Conservation (phyloP, 2,329 filamentous ascomycete genomes). For the Pseudophaeomoniella oleicola region DNA sequence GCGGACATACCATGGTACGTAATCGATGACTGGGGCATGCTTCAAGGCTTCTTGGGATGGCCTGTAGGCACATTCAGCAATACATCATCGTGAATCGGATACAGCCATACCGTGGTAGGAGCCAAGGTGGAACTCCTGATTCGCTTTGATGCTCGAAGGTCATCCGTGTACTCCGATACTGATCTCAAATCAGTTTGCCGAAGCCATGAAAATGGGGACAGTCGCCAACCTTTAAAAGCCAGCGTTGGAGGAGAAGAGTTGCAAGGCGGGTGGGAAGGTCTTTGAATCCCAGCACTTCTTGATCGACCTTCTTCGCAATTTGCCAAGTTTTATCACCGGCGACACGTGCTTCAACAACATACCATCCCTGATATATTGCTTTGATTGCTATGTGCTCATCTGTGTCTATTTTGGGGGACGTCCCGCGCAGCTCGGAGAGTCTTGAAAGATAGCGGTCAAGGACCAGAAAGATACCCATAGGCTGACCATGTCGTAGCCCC, state of each 20-base stretch:
- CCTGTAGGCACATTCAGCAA: background rate
- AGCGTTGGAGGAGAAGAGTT: background rate
- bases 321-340: background rate
- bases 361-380: background rate
- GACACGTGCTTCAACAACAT: background rate
- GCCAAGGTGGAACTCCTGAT: background rate
- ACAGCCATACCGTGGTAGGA: background rate
- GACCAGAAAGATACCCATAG: too few relatives aligned
- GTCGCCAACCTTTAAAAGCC: background rate
- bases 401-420: too few relatives aligned
- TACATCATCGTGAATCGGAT: background rate
- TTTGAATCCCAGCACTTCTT: background rate
- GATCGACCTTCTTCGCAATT: background rate
- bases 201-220: background rate
- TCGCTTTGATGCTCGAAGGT: too few relatives aligned
- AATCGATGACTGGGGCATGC: background rate
- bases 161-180: too few relatives aligned
- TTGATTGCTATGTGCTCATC: background rate
- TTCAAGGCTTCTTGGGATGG: background rate
- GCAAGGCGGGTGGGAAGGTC: background rate
- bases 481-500: too few relatives aligned
- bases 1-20: background rate
- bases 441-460: too few relatives aligned
- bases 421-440: too few relatives aligned
- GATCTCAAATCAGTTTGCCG: too few relatives aligned